Conservation (phyloP, 176 grass and related monocot species). For the Calamus simplicifolius region DNA sequence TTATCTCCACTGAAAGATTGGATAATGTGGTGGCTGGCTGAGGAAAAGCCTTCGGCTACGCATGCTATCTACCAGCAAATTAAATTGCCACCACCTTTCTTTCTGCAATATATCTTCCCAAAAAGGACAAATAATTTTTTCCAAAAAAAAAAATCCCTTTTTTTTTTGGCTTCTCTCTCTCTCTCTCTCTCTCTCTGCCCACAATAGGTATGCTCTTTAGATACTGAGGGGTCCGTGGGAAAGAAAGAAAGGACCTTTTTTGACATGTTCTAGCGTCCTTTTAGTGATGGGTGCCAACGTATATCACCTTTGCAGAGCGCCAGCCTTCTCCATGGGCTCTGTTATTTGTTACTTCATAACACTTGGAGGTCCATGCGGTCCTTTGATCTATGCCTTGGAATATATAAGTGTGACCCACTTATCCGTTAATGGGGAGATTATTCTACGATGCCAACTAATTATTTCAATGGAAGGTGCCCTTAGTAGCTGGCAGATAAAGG, state of each 20-base stretch:
- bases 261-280: conserved; percentile 4
- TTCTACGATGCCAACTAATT: too few relatives aligned
- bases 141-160: too few relatives aligned
- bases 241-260: conserved; percentile 7
- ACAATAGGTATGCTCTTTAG: neutral
- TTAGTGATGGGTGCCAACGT: conserved; percentile 22
- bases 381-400: too few relatives aligned
- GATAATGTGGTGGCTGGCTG: neutral
- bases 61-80: neutral
- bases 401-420: too few relatives aligned
- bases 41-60: neutral
- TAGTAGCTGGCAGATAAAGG: too few relatives aligned
- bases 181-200: too few relatives aligned
- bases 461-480: too few relatives aligned
- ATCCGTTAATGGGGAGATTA: too few relatives aligned
- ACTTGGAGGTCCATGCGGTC: too few relatives aligned
- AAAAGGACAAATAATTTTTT: neutral
- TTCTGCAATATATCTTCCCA: neutral
- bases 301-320: conserved; percentile 9
- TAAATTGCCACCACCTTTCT: neutral
- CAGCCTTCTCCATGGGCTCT: too few relatives aligned
- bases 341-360: too few relatives aligned
- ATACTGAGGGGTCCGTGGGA: neutral
- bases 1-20: conserved; percentile 2
- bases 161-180: too few relatives aligned